Conservation (phyloP, 495 filamentous ascomycete species). For the Neurospora hispaniola region DNA sequence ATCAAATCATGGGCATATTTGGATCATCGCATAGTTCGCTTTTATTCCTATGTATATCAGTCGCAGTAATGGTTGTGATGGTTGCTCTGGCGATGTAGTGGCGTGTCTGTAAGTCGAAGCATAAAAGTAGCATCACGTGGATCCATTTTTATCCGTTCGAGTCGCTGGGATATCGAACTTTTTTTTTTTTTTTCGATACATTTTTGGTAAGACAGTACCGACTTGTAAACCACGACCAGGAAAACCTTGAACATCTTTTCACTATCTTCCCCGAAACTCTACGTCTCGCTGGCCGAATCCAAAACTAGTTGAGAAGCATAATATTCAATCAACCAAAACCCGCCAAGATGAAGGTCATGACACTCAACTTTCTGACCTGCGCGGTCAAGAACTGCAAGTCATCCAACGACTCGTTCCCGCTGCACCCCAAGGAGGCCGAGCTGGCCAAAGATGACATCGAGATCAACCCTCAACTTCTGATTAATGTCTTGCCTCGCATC, state of each 20-base stretch:
- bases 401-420: conserved; percentile 63
- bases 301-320: background rate
- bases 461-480: conserved; percentile 64
- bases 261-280: background rate
- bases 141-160: background rate
- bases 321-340: background rate
- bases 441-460: conserved; percentile 72
- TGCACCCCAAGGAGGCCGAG: conserved; percentile 86
- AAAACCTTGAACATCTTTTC: background rate
- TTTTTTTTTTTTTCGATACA: background rate
- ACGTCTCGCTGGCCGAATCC: background rate
- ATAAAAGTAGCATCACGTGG: background rate
- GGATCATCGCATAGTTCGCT: background rate
- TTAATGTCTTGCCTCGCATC: conserved; percentile 73
- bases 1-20: background rate
- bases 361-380: conserved; percentile 94
- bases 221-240: background rate
- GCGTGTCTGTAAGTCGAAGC: background rate
- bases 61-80: background rate
- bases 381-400: conserved; percentile 89
- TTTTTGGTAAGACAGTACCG: background rate
- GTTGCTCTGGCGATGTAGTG: background rate
- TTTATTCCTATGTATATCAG: background rate
- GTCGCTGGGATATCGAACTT: background rate
- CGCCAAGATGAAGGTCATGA: conserved; percentile 80